Base-by-base conservation (phyloP, 768 basidiomycete species). In the Cystobasidium ongulense region DNA sequence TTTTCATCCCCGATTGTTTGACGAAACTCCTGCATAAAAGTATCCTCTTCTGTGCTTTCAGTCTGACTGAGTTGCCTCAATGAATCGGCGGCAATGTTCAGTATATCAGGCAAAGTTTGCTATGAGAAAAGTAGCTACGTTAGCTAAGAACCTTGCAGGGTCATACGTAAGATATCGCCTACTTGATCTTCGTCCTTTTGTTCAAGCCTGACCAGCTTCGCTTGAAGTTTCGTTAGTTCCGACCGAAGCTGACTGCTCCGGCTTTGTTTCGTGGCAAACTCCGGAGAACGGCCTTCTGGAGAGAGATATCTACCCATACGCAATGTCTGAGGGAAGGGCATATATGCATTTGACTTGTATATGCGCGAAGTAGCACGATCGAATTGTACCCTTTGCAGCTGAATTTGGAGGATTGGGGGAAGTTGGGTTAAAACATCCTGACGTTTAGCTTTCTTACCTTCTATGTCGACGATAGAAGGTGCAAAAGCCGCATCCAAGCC, bases 301-400 rank as follows among this genome's bases (percentile, higher is more conserved):
- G 75, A 63, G 61, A 95, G 83, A 83, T 94, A 99, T 17, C 96
- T 88, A 81, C 96, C 93, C 86, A 98, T 87, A 79, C 86, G 88
- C 17, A 99, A 84, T 11, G 87, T 89, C 81, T 93, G 90, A 21
- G 85, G 87, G 79, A 95, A 96, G 78, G 88, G 90, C 76, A 99
- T 89, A 80, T 92, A 95, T 1, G 92, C 92, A 79, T 99, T 95
- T 4, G 91, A 92, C 81, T 99, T 99, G 84, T 90, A 92, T 18
- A 92, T 88, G 76, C 93, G 90, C 70, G 91, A 85, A 0, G 90
- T 92, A 76, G 91, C 89, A 10, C 92, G 87, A 80, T 98, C 92
- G 83, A 92, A 98, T 85, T 95, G 92, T 2, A 92, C 93, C 72
- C 93, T 84, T 86, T 97, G 92, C 10, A 99, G 85, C 80, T 99